Conservation (phyloP, 176 grass and related monocot species). For the Guadua angustifolia region DNA sequence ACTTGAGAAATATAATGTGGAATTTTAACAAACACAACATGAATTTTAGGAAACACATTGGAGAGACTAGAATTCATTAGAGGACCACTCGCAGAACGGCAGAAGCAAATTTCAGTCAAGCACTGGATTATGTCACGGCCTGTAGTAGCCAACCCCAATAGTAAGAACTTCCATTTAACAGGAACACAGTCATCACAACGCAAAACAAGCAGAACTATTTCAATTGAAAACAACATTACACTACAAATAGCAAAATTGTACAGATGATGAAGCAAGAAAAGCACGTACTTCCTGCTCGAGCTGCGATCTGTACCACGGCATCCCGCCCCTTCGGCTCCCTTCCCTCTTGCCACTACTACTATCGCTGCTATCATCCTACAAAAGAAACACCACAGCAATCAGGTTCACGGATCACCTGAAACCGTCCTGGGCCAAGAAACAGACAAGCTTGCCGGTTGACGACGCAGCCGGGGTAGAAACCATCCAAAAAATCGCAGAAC, state of each 20-base stretch:
- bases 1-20: background rate
- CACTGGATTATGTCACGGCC: background rate
- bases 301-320: slow-evolving; percentile 65
- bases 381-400: background rate
- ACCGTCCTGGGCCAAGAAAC: slow-evolving; percentile 24
- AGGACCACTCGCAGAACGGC: background rate
- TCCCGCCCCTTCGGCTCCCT: slow-evolving; percentile 40
- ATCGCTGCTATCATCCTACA: slow-evolving; percentile 63
- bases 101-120: background rate
- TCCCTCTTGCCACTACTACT: slow-evolving; percentile 42
- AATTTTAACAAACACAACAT: background rate
- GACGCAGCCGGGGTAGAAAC: slow-evolving; percentile 19
- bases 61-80: background rate
- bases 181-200: background rate
- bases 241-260: background rate
- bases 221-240: background rate
- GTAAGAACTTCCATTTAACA: background rate
- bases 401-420: slow-evolving; percentile 14
- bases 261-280: slow-evolving; percentile 9
- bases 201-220: background rate
- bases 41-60: background rate
- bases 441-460: slow-evolving; percentile 10
- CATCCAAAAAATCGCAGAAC: slow-evolving; percentile 5
- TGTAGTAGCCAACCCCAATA: background rate
- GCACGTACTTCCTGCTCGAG: slow-evolving; percentile 80